Conservation (phyloP, 2,329 filamentous ascomycete genomes). For the Sodiomyces alkalinus region DNA sequence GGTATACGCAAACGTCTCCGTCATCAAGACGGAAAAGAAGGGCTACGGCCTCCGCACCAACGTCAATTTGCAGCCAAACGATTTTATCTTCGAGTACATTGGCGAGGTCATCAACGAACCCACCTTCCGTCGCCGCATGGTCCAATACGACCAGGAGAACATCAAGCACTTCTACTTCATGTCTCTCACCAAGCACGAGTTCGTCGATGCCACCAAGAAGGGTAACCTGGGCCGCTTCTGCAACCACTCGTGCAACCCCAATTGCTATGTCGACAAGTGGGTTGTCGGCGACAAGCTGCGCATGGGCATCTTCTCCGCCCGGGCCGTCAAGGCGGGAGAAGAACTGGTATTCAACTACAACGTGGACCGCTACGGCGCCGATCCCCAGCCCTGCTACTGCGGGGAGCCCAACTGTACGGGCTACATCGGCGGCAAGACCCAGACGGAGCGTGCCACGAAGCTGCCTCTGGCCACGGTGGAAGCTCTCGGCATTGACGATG, state of each 20-base stretch:
- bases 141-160: constrained; percentile 86
- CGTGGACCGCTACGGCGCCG: constrained; percentile 91
- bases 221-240: constrained; percentile 94
- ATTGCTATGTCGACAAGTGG: constrained; percentile 99
- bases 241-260: constrained; percentile 97
- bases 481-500: constrained; percentile 87
- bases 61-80: constrained; percentile 58
- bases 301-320: constrained; percentile 95
- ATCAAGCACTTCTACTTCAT: constrained; percentile 99
- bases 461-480: constrained; percentile 80
- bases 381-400: constrained; percentile 95
- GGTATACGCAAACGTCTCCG: constrained; percentile 79
- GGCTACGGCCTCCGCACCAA: constrained; percentile 84
- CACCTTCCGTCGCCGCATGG: constrained; percentile 76
- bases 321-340: constrained; percentile 72
- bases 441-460: constrained; percentile 90
- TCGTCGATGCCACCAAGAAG: constrained; percentile 93
- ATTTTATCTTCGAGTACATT: constrained; percentile 97
- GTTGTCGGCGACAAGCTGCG: constrained; percentile 92
- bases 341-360: constrained; percentile 99
- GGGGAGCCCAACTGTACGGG: constrained; percentile 88
- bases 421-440: constrained; percentile 93
- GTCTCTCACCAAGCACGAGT: constrained; percentile 92
- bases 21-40: constrained; percentile 97
- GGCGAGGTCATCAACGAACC: constrained; percentile 94